These are phyloP conservation scores for Salix exigua DNA, from an alignment of 345 rosid genomes.

Conservation along the genomic window DNA sequence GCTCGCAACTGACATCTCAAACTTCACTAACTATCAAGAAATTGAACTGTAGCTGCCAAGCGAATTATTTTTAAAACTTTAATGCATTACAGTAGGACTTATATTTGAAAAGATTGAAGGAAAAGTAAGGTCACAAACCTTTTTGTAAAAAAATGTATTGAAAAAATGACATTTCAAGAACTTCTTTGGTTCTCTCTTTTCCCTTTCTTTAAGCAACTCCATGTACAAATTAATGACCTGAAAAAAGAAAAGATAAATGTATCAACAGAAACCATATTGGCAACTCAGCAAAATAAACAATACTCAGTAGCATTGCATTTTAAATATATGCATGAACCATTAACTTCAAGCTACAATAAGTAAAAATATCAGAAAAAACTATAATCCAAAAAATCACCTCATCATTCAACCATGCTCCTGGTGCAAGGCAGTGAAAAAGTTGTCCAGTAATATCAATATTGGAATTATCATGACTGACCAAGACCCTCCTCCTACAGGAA, in stretches of 20 bases:
- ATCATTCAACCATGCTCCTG: constrained; percentile 87
- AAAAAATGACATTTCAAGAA: constrained; percentile 91
- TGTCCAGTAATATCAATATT: constrained; percentile 72
- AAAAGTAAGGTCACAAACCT: constrained; percentile 44
- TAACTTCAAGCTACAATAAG: neutral
- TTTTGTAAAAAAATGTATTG: constrained; percentile 89
- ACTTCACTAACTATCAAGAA: neutral
- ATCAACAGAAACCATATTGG: constrained; percentile 16
- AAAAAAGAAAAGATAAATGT: constrained; percentile 17
- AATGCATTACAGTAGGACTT: neutral
- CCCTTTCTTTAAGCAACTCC: constrained; percentile 90
- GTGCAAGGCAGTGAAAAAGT: constrained; percentile 63
- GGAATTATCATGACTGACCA: constrained; percentile 58
- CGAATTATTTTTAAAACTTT: neutral
- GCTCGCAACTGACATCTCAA: neutral
- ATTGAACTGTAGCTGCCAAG: neutral
- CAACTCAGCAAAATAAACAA: neutral
- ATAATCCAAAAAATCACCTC: constrained; percentile 51
- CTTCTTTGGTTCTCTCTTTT: constrained; percentile 78
- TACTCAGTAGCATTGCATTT: neutral
- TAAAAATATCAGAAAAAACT: neutral
- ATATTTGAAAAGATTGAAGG: neutral
- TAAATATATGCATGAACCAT: neutral
- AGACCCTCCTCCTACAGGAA: constrained; percentile 48
- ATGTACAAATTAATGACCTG: constrained; percentile 89